A percentile compares a stretch with the other conserved stretches of the same genome.
Conservation (phyloP, 1,139 yeast species). For the Hyphopichia burtonii region DNA sequence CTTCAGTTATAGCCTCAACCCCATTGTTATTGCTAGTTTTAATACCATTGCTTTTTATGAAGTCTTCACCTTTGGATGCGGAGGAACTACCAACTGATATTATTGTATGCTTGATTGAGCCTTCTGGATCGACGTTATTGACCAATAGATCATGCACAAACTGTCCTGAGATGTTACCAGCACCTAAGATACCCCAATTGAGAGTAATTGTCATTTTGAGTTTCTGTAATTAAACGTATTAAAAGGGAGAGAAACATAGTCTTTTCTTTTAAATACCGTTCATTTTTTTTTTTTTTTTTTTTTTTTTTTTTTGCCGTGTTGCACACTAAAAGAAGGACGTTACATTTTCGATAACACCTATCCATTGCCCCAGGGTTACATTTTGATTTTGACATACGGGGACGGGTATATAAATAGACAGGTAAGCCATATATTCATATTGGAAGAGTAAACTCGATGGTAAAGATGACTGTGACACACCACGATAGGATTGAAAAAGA, state of each 20-base stretch:
- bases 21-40: constrained; percentile 17
- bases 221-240: too few species aligned
- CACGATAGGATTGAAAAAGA: constrained; percentile 39
- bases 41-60: constrained; percentile 17
- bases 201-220: constrained; percentile 16
- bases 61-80: constrained; percentile 24
- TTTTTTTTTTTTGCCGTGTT: not conserved
- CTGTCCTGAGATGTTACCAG: constrained; percentile 43
- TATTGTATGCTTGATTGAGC: constrained; percentile 24
- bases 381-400: too few species aligned
- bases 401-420: too few species aligned
- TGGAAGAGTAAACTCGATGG: too few species aligned
- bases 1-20: constrained; percentile 18
- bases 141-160: constrained; percentile 37
- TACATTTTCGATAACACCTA: not conserved
- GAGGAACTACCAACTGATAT: constrained; percentile 33
- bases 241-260: too few species aligned
- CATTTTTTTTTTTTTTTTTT: not conserved
- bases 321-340: not conserved
- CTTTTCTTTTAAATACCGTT: too few species aligned
- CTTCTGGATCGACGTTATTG: constrained; percentile 20
- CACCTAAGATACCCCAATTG: constrained; percentile 47
- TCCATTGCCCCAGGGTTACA: not conserved
- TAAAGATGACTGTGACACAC: constrained; percentile 7
- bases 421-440: too few species aligned